Evolutionary conservation across 1,284 basidiomycete species (phyloP).

Genomic region (Chondrostereum purpureum): DNA sequence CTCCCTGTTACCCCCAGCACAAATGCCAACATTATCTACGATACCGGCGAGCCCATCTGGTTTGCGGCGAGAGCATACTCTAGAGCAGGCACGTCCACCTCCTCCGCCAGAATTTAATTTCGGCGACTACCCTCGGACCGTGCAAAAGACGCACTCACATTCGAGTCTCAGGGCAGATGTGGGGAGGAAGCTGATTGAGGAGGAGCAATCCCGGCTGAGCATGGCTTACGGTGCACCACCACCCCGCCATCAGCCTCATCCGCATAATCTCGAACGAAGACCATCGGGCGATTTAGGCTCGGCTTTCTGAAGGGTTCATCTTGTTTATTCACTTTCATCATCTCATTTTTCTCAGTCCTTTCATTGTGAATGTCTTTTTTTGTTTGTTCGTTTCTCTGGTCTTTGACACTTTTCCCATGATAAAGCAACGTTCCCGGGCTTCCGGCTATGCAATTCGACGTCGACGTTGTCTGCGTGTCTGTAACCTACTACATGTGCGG

Average conservation of each 20-base stretch:
- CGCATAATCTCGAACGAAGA: neutral
- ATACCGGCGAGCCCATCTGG: conserved; percentile 9
- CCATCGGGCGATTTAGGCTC: neutral
- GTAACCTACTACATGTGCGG: neutral
- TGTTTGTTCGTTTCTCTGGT: neutral
- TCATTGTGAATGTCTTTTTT: neutral
- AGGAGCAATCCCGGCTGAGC: conserved; percentile 43
- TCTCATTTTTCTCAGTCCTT: neutral
- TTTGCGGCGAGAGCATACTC: neutral
- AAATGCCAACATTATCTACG: conserved; percentile 18
- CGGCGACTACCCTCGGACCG: conserved; percentile 48
- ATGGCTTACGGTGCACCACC: neutral
- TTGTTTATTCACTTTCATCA: neutral
- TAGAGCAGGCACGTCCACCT: conserved; percentile 15
- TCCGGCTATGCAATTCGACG: neutral
- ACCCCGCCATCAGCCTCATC: neutral
- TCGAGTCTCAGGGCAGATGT: conserved; percentile 51
- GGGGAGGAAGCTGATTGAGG: conserved; percentile 65
- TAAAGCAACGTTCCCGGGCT: neutral
- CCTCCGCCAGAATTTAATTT: conserved; percentile 47
- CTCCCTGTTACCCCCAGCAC: conserved; percentile 29
- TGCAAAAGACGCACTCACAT: conserved; percentile 35
- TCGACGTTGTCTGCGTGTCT: neutral
- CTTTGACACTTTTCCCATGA: neutral
- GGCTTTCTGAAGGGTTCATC: neutral